A percentile compares a stretch with the other conserved stretches of the same genome.
Conservation (phyloP, 164 flowering plant genomes). For the Umbellularia californica region DNA sequence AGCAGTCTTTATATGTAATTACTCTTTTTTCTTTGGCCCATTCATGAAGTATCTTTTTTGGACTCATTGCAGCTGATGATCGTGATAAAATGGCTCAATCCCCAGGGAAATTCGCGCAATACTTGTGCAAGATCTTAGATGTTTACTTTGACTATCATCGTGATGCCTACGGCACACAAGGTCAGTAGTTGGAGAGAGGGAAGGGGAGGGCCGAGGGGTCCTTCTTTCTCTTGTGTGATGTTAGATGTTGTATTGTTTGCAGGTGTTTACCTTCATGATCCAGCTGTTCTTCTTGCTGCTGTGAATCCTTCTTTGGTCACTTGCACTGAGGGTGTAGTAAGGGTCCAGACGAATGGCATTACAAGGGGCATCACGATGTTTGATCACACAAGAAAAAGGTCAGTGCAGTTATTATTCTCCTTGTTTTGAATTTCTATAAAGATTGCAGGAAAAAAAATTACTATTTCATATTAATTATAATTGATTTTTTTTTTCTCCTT, state of each 20-base stretch:
- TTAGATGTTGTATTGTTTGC: constrained; percentile 15
- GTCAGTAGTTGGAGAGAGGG: constrained; percentile 29
- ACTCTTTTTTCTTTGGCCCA: background rate
- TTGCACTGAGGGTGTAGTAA: constrained; percentile 72
- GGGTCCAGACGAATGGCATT: constrained; percentile 92
- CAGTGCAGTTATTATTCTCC: background rate
- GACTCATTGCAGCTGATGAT: constrained; percentile 49
- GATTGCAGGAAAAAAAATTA: no score
- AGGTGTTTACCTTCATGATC: constrained; percentile 99
- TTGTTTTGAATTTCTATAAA: background rate
- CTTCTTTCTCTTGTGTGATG: constrained; percentile 4
- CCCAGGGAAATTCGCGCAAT: constrained; percentile 67
- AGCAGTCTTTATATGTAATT: background rate
- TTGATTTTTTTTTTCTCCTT: no score
- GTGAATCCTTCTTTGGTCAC: constrained; percentile 74
- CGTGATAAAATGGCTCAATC: constrained; percentile 57
- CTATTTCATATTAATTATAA: no score
- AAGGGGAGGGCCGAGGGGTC: background rate
- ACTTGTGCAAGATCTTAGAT: constrained; percentile 66
- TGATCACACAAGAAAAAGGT: constrained; percentile 79
- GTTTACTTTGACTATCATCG: constrained; percentile 73
- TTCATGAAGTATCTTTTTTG: background rate
- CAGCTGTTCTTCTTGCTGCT: constrained; percentile 79
- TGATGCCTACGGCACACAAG: constrained; percentile 60
- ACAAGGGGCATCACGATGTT: constrained; percentile 78